phyloP scores from a whole-genome alignment of 2,329 filamentous ascomycete species.

The Arthroderma sp. region DNA sequence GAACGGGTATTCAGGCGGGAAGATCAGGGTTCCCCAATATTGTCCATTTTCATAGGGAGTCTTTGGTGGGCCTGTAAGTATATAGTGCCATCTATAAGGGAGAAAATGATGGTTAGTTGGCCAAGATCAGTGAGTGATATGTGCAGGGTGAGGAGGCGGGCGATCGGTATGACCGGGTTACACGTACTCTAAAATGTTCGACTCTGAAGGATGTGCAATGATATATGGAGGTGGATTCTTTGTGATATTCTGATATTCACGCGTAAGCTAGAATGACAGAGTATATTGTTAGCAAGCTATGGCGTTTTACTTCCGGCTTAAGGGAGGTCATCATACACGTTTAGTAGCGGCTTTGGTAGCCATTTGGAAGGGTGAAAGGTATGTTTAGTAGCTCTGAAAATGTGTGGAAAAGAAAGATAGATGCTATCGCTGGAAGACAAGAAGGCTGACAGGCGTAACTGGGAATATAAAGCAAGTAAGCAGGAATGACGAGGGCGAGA shows the following conservation, averaged over 20 bases:
- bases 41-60: conserved; percentile 91
- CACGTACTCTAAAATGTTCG: conserved; percentile 78
- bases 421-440: too few species aligned
- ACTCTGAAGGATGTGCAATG: conserved; percentile 73
- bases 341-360: conserved; percentile 61
- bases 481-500: too few species aligned
- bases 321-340: conserved; percentile 35
- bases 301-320: too few species aligned
- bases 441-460: too few species aligned
- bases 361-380: conserved; percentile 32
- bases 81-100: conserved; percentile 67
- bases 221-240: conserved; percentile 81
- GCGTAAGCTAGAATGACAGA: conserved; percentile 36
- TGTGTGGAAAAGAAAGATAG: too few species aligned
- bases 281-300: conserved; percentile 2
- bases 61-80: conserved; percentile 84
- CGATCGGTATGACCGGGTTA: background rate
- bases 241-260: conserved; percentile 52
- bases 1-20: conserved; percentile 93
- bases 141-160: background rate
- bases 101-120: conserved; percentile 8
- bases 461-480: too few species aligned
- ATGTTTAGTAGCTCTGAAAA: too few species aligned
- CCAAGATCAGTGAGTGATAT: background rate
- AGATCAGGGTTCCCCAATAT: conserved; percentile 95